A percentile compares a stretch with the other conserved stretches of the same genome.
Evolutionary conservation across 108 stramenopile species (phyloP).

Genomic region (Craspedostauros australis): DNA sequence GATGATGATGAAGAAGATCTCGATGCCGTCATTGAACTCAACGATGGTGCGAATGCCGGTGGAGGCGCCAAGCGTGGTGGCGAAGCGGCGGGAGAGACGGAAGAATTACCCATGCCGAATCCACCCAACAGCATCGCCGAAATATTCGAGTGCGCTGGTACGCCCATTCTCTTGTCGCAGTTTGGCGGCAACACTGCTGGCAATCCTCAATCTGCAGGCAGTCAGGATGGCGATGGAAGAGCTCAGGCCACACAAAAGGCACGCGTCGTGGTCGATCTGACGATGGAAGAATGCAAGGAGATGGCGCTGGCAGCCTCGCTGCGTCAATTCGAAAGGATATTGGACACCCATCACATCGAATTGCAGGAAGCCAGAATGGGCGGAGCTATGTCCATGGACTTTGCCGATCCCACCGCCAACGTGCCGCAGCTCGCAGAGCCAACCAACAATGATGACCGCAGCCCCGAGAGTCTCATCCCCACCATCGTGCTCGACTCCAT

Average conservation of each 20-base stretch:
- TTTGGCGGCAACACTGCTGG: neutral
- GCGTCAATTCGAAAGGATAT: slow-evolving; percentile 46
- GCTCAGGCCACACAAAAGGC: no score
- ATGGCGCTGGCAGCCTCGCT: slow-evolving; percentile 54
- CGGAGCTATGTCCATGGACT: slow-evolving; percentile 4
- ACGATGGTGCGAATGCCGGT: neutral
- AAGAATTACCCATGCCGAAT: slow-evolving; percentile 27
- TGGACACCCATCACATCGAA: slow-evolving; percentile 53
- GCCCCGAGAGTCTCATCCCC: slow-evolving; percentile 31
- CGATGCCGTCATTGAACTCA: slow-evolving; percentile 1
- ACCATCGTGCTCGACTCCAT: slow-evolving; percentile 61
- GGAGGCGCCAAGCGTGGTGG: neutral
- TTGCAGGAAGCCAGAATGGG: slow-evolving; percentile 29
- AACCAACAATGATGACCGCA: slow-evolving; percentile 4
- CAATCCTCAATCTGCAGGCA: neutral
- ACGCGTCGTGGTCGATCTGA: slow-evolving; percentile 21
- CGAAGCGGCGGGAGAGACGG: no score
- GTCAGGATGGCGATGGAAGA: neutral
- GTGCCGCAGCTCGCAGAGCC: neutral
- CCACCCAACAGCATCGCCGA: slow-evolving; percentile 56
- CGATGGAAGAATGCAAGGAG: slow-evolving; percentile 39
- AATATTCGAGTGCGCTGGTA: slow-evolving; percentile 82
- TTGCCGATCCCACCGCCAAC: neutral
- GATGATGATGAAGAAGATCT: slow-evolving; percentile 10
- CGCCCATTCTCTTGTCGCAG: slow-evolving; percentile 39